Conservation (phyloP, 257 asterid species). For the Vinca minor region DNA sequence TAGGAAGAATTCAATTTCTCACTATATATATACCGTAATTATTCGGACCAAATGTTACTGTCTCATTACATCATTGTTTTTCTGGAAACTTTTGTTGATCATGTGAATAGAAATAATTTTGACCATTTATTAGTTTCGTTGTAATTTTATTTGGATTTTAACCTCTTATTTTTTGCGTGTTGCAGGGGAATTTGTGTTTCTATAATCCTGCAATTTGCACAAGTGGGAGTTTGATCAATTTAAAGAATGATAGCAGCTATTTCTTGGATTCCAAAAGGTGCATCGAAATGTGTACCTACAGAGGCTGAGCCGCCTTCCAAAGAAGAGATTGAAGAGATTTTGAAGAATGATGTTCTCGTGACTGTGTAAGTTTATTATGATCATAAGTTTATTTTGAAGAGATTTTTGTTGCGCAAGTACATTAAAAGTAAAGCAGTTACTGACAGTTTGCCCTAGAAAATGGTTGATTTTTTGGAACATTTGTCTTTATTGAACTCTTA, state of each 20-base stretch:
- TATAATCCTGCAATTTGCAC: neutral
- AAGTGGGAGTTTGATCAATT: neutral
- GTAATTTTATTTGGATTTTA: neutral
- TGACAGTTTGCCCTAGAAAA: too few relatives aligned
- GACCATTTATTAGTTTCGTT: neutral
- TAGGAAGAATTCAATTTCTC: neutral
- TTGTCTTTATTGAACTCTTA: too few relatives aligned
- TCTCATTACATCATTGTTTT: neutral
- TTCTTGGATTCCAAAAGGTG: constrained; percentile 85
- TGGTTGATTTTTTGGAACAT: too few relatives aligned
- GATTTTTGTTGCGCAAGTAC: neutral
- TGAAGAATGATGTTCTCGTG: constrained; percentile 33
- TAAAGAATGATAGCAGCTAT: constrained; percentile 62
- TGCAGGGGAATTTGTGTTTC: neutral
- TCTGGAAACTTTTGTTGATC: neutral
- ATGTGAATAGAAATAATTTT: neutral
- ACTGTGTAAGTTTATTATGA: constrained; percentile 22
- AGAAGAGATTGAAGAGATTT: constrained; percentile 59
- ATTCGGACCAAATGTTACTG: too few relatives aligned
- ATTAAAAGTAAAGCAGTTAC: too few relatives aligned
- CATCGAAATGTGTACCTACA: constrained; percentile 40
- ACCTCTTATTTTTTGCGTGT: neutral
- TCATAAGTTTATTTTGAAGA: neutral
- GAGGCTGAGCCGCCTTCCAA: constrained; percentile 73
- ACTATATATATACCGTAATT: neutral